Percentiles rank a stretch among this genome's conserved stretches.
Conservation (phyloP, 2,329 filamentous ascomycete species). For the Penicillium palitans region DNA sequence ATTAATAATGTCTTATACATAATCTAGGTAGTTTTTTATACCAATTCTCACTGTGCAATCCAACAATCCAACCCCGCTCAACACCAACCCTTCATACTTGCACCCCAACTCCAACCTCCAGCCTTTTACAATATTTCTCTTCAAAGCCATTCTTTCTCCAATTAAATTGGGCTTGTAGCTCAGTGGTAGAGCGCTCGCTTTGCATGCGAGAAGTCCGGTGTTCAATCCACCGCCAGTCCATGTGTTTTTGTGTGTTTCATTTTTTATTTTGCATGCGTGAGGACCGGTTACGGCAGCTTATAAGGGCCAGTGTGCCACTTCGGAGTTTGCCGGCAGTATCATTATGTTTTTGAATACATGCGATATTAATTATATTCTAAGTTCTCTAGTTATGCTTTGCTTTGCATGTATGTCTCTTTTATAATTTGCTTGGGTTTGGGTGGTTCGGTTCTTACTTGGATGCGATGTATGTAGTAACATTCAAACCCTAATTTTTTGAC, state of each 20-base stretch:
- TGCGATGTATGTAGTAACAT: neutral
- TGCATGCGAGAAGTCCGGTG: conserved; percentile 17
- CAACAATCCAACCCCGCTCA: neutral
- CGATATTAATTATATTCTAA: neutral
- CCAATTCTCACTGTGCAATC: neutral
- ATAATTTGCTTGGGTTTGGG: too few species aligned
- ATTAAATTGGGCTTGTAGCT: conserved; percentile 14
- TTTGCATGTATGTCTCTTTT: neutral
- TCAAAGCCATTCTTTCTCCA: fast-evolving
- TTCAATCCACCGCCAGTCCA: conserved; percentile 9
- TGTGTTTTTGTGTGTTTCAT: neutral
- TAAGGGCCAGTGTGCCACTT: neutral
- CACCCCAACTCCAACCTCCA: neutral
- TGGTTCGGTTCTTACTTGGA: too few species aligned
- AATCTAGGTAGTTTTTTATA: neutral
- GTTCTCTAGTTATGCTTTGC: neutral
- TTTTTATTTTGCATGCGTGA: neutral
- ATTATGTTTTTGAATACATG: neutral
- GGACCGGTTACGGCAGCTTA: too few species aligned
- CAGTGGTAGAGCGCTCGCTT: conserved; percentile 23
- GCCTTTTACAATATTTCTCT: fast-evolving
- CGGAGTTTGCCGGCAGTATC: neutral
- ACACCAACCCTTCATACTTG: neutral
- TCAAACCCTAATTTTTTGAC: neutral
- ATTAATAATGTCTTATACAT: neutral